A percentile compares a stretch with the other conserved stretches of the same genome.
Conservation (phyloP, 2,329 filamentous ascomycete species). For the Elsinoe batatas region DNA sequence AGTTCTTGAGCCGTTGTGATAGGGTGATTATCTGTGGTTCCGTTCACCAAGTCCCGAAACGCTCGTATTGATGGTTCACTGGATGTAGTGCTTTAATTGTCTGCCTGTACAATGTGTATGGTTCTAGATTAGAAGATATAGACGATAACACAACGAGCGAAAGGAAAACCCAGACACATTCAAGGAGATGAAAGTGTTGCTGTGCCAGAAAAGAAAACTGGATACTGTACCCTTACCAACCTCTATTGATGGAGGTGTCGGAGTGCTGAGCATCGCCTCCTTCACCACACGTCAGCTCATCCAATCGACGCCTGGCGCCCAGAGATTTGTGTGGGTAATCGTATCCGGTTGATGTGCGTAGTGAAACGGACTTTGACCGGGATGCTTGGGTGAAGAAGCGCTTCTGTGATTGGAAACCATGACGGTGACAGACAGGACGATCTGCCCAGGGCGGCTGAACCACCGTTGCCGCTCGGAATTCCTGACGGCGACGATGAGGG, state of each 20-base stretch:
- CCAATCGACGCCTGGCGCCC: constrained; percentile 5
- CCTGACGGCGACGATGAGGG: background rate
- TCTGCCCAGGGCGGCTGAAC: background rate
- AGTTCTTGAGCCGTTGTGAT: background rate
- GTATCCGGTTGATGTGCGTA: constrained; percentile 3
- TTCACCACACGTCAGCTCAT: constrained; percentile 11
- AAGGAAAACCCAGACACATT: background rate
- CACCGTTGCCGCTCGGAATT: constrained; percentile 3
- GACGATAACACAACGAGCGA: background rate
- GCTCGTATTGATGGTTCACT: background rate
- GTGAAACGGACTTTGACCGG: constrained; percentile 10
- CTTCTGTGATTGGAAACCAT: background rate
- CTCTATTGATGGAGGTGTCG: background rate
- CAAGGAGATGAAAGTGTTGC: constrained; percentile 11
- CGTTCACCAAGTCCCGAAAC: constrained; percentile 3
- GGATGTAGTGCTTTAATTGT: background rate
- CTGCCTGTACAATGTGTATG: background rate
- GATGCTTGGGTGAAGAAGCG: background rate
- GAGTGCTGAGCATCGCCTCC: constrained; percentile 11
- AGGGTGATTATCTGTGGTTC: background rate
- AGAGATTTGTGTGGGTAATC: constrained; percentile 7
- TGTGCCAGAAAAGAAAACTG: constrained; percentile 7
- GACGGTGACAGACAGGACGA: constrained; percentile 9
- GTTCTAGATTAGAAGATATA: background rate
- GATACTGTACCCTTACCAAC: background rate